Base-by-base conservation (phyloP, 164 flowering plant genomes). In the Sedum album region DNA sequence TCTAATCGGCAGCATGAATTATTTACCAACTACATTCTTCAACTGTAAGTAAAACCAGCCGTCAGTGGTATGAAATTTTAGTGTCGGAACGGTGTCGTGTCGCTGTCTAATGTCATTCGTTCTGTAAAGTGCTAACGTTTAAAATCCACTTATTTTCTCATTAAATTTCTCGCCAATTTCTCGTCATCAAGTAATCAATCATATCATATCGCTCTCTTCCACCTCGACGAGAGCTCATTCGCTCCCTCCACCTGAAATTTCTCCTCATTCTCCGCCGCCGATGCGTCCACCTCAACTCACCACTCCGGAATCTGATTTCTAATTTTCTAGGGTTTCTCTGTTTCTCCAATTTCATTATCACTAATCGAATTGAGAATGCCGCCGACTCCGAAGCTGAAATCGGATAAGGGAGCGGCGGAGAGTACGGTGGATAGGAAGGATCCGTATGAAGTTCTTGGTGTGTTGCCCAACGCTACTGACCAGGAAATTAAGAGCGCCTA, bases 401-500 rank as follows among this genome's bases (percentile, higher is more conserved):
- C 85, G 70, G 86, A 84, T 82, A 86, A 77, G 73, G 70, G 31
- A 9, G 84, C 81, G 41, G 76, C 71, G 14, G 75, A 66, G 31
- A 79, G 83, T 79, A 81, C 75, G 77, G 79, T 72, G 67, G 75
- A 86, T 71, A 82, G 85, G 67, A 55, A 55, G 18, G 98, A 93
- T 74, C 95, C 92, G 0, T 93, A 93, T 57, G 95, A 90, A 79
- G 95, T 88, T 53, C 88, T 93, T 26, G 91, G 90, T 4, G 84
- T 90, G 55, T 77, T 83, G 17, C 75, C 84, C 61, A 80, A 74
- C 79, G 81, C 94, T 31, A 82, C 93, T 6, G 98, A 90, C 73
- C 98, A 90, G 75, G 91, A 93, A 74, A 87, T 93, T 72, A 93
- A 93, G 73, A 72, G 75, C 68, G 91, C 98, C 20, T 93, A 93